Percentiles rank a stretch among this genome's conserved stretches.
phyloP scores from a whole-genome alignment of 345 rosid genomes.

The Cardamine chenopodiifolia region DNA sequence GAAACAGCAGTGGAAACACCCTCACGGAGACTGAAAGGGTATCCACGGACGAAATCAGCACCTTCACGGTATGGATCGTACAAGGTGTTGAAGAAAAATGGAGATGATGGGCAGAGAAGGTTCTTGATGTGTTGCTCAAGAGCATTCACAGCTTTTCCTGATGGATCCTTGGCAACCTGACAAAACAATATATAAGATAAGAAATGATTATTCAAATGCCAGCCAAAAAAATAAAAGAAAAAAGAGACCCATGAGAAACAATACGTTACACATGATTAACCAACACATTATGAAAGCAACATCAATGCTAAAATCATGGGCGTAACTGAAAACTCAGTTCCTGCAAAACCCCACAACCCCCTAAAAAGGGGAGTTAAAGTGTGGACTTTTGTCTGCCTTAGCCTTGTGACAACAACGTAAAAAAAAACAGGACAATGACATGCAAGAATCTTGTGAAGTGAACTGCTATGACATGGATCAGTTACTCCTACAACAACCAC shows the following conservation, averaged over 20 bases:
- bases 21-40: conserved; percentile 93
- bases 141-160: conserved; percentile 83
- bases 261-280: conserved; percentile 36
- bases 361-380: not conserved
- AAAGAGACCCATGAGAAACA: not conserved
- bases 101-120: conserved; percentile 72
- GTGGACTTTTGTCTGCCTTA: not conserved
- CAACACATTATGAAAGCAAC: conserved; percentile 26
- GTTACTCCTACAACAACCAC: conserved; percentile 7
- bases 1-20: conserved; percentile 86
- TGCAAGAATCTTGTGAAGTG: conserved; percentile 35
- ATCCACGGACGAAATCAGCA: conserved; percentile 91
- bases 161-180: conserved; percentile 86
- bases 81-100: conserved; percentile 87
- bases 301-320: conserved; percentile 37
- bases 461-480: conserved; percentile 11
- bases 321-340: conserved; percentile 31
- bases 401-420: not conserved
- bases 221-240: not conserved
- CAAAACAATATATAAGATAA: not conserved
- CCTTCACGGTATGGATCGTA: conserved; percentile 86
- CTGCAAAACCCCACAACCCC: conserved; percentile 2
- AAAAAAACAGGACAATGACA: conserved; percentile 34
- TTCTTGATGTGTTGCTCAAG: conserved; percentile 92
- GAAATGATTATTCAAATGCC: not conserved